These are phyloP conservation scores for Eimeria necatrix DNA, from an alignment of 169 alveolate genomes.

Conservation along the genomic window DNA sequence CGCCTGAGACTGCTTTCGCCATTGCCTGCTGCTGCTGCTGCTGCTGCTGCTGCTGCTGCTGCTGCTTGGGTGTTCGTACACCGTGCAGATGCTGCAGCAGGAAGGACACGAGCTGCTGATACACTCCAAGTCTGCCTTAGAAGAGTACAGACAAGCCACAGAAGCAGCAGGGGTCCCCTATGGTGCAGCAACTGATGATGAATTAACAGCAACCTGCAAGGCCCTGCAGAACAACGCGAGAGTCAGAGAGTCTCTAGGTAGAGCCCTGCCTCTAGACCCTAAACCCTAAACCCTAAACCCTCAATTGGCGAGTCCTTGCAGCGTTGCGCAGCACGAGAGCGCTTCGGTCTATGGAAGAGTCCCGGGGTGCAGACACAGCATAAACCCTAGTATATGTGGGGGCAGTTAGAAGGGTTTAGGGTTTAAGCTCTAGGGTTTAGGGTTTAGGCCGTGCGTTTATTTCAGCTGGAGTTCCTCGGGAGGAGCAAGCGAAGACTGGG, in stretches of 20 bases:
- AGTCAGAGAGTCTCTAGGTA: slow-evolving; percentile 15
- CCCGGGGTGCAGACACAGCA: background rate
- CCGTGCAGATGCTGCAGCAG: slow-evolving; percentile 32
- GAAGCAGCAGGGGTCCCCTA: background rate
- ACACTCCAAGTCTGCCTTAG: slow-evolving; percentile 37
- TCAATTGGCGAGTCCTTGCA: too few species aligned
- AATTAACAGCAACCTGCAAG: background rate
- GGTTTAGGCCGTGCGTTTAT: background rate
- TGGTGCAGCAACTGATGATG: background rate
- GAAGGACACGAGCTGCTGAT: slow-evolving; percentile 44
- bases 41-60: background rate
- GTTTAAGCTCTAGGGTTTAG: slow-evolving; percentile 36
- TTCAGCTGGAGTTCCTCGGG: slow-evolving; percentile 38
- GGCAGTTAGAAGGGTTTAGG: background rate
- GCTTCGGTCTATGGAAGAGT: background rate
- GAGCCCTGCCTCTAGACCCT: slow-evolving; percentile 22
- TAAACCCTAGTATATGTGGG: background rate
- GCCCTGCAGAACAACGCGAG: slow-evolving; percentile 8
- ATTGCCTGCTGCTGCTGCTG: background rate
- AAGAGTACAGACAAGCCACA: slow-evolving; percentile 4
- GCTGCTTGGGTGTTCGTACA: background rate
- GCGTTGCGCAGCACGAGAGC: background rate
- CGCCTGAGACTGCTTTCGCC: too few species aligned
- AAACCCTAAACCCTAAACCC: background rate
- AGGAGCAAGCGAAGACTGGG: background rate